These are phyloP conservation scores for Emmonsiellopsis sp. DNA, from an alignment of 2,329 filamentous ascomycete genomes.

Conservation along the genomic window DNA sequence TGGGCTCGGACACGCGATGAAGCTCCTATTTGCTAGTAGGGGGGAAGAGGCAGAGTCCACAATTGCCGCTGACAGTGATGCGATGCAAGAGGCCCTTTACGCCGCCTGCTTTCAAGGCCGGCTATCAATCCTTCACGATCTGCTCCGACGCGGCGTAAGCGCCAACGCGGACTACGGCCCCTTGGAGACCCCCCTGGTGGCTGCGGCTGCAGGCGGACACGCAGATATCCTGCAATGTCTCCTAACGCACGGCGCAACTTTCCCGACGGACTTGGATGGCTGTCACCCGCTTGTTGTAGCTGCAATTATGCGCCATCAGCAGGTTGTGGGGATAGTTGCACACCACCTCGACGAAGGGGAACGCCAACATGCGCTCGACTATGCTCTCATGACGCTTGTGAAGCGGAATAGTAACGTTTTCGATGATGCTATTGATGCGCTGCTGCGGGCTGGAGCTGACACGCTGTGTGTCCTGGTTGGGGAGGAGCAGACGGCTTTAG, in stretches of 20 bases:
- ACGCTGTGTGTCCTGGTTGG: not conserved
- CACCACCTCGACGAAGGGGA: not conserved
- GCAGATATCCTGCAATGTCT: not conserved
- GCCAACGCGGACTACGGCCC: not conserved
- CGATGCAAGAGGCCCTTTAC: not conserved
- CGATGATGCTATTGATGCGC: not conserved
- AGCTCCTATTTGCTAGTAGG: not conserved
- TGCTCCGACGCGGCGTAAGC: not conserved
- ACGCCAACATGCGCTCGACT: not conserved
- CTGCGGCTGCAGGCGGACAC: not conserved
- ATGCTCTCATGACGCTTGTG: not conserved
- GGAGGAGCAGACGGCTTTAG: not conserved
- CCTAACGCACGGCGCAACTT: not conserved
- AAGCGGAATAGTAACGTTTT: not conserved
- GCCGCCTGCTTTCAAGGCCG: not conserved
- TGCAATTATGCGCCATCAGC: not conserved
- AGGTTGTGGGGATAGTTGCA: not conserved
- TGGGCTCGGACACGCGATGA: not conserved
- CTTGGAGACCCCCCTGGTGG: not conserved
- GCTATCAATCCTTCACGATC: not conserved
- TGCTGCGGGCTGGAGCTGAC: not conserved
- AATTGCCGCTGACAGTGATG: not conserved
- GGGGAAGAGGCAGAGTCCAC: not conserved
- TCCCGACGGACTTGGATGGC: not conserved
- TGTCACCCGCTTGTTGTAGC: not conserved